Evolutionary conservation across 495 filamentous ascomycete species (phyloP).

Genomic region (Hypoxylon rickii): DNA sequence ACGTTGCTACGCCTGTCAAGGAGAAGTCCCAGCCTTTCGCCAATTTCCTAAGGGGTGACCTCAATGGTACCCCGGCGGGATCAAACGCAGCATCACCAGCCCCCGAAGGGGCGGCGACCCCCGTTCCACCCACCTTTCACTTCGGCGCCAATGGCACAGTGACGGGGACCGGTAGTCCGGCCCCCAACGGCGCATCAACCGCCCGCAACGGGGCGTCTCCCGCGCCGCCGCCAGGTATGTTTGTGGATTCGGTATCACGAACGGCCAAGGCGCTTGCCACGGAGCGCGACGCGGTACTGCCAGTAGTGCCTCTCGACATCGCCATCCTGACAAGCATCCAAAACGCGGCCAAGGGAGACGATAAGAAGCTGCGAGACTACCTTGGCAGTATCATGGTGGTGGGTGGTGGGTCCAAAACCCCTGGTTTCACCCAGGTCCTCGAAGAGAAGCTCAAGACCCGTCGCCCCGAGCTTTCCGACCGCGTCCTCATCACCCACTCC

Average conservation of each 20-base stretch:
- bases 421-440: conserved; percentile 73
- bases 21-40: conserved; percentile 57
- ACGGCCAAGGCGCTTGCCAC: conserved; percentile 57
- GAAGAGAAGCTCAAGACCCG: conserved; percentile 76
- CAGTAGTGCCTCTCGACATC: conserved; percentile 79
- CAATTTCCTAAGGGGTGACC: conserved; percentile 59
- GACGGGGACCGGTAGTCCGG: conserved; percentile 50
- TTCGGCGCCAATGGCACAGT: conserved; percentile 51
- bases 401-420: conserved; percentile 83
- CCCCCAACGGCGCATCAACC: conserved; percentile 41
- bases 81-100: conserved; percentile 86
- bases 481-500: conserved; percentile 85
- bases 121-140: conserved; percentile 61
- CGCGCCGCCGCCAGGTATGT: conserved; percentile 43
- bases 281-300: conserved; percentile 81
- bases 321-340: conserved; percentile 87
- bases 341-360: conserved; percentile 84
- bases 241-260: conserved; percentile 47
- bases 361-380: conserved; percentile 90
- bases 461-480: conserved; percentile 72
- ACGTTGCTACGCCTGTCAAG: conserved; percentile 57
- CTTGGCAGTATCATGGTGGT: conserved; percentile 94
- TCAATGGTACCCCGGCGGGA: conserved; percentile 74
- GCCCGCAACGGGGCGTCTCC: conserved; percentile 54
- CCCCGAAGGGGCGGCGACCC: conserved; percentile 74